Evolutionary conservation across 164 flowering plant genomes (phyloP), one percentile per base, ranked within the genome.

Genomic region (Sextonia rubra): DNA sequence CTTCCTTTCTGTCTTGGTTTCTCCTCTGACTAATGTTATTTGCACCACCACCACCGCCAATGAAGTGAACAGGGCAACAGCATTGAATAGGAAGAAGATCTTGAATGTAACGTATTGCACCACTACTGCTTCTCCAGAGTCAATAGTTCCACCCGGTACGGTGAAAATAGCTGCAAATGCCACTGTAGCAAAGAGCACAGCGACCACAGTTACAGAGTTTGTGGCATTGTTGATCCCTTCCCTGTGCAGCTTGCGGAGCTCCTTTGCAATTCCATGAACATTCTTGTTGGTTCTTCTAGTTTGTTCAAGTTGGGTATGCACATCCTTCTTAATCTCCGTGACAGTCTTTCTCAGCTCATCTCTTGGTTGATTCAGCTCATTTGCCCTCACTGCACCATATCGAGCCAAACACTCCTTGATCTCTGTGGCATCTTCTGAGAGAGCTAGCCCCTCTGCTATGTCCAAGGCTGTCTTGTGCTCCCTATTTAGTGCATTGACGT

Each of bases 11-110:
- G 91, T 69, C 73, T 88, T 88, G 27, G 87, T 82, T 82, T 89
- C 96, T 22, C 96, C 93, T 72, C 96, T 83, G 1, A 91, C 96
- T 56, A 91, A 62, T 0, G 96, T 88, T 68, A 89, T 91, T 70
- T 91, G 96, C 47, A 91, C 93, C 71, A 91, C 89, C 74, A 91
- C 96, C 0, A 91, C 93, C 4, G 93, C 93, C 78, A 91, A 73
- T 12, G 96, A 91, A 5, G 91, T 88, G 83, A 91, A 91, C 56
- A 91, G 91, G 0, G 96, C 89, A 60, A 87, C 64, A 2, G 93
- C 92, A 72, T 91, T 88, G 49, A 79, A 86, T 22, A 91, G 82
- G 80, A 89, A 91, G 79, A 91, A 91, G 55, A 89, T 80, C 76
- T 89, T 87, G 82, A 91, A 91, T 12, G 91, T 78, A 23, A 73